phyloP scores from a whole-genome alignment of 441 rosid genomes.

The Viola pubescens region DNA sequence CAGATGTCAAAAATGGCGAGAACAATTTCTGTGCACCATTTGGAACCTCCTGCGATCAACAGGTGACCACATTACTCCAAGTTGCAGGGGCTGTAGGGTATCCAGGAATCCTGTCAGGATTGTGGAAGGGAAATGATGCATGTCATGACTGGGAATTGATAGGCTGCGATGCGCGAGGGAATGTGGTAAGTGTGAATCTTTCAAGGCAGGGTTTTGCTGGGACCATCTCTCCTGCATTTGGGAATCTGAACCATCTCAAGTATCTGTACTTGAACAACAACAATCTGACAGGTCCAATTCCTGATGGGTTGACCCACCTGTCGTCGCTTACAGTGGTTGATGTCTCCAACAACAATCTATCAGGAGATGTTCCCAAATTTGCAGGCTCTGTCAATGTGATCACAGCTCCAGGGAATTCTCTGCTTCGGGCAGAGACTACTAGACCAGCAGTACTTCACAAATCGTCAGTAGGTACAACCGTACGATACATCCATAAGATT shows the following conservation, averaged over 20 bases:
- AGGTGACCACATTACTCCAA: slow-evolving; percentile 9
- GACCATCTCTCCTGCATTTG: slow-evolving; percentile 46
- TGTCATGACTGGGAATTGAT: slow-evolving; percentile 6
- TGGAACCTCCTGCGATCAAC: slow-evolving; percentile 6
- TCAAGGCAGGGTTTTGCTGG: slow-evolving; percentile 22
- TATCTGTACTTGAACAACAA: slow-evolving; percentile 41
- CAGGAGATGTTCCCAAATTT: not conserved
- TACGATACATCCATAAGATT: too few species aligned
- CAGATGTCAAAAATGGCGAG: not conserved
- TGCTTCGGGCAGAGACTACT: not conserved
- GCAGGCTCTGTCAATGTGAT: slow-evolving; percentile 7
- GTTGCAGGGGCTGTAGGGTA: slow-evolving; percentile 8
- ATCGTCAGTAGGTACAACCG: too few species aligned
- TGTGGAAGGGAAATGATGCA: slow-evolving; percentile 11
- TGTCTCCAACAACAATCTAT: slow-evolving; percentile 40
- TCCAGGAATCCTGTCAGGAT: slow-evolving; percentile 8
- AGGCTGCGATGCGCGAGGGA: not conserved
- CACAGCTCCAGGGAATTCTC: slow-evolving; percentile 36
- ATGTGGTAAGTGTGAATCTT: slow-evolving; percentile 3
- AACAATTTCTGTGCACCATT: slow-evolving; percentile 4
- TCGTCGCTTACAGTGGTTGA: slow-evolving; percentile 33
- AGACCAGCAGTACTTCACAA: too few species aligned
- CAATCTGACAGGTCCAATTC: slow-evolving; percentile 45
- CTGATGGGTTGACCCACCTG: slow-evolving; percentile 40
- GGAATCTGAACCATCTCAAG: slow-evolving; percentile 36